These are phyloP conservation scores for Botrytis elliptica DNA, from an alignment of 2,329 filamentous ascomycete species.

Conservation along the genomic window DNA sequence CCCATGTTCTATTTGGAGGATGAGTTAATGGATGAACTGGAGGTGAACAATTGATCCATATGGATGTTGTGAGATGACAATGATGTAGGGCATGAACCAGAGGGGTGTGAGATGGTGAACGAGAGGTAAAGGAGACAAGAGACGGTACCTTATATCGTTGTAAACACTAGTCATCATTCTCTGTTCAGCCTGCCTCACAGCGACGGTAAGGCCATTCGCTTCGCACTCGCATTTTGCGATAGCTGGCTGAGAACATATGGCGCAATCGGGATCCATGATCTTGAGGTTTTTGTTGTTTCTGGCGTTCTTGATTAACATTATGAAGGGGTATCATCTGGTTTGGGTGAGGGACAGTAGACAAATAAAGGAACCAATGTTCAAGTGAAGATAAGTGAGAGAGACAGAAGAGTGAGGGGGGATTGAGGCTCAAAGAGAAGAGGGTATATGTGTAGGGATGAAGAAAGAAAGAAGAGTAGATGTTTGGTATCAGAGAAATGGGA, in stretches of 20 bases:
- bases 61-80: not conserved
- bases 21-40: not conserved
- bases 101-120: not conserved
- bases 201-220: slow-evolving; percentile 61
- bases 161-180: slow-evolving; percentile 63
- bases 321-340: slow-evolving; percentile 30
- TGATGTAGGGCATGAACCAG: not conserved
- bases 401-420: not conserved
- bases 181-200: slow-evolving; percentile 61
- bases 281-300: slow-evolving; percentile 44
- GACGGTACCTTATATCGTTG: slow-evolving; percentile 58
- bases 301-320: slow-evolving; percentile 35
- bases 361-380: not conserved
- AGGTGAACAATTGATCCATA: not conserved
- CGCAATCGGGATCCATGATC: slow-evolving; percentile 69
- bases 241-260: slow-evolving; percentile 62
- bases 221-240: slow-evolving; percentile 62
- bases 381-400: not conserved
- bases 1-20: slow-evolving; percentile 55
- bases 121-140: slow-evolving; percentile 10
- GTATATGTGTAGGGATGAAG: not conserved
- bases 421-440: slow-evolving; percentile 1
- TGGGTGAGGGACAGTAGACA: not conserved
- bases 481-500: not conserved
- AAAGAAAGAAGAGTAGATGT: not conserved